A percentile compares a stretch with the other conserved stretches of the same genome.
Evolutionary conservation across 2,329 filamentous ascomycete species (phyloP).

Genomic region (Boeremia lycopersici): DNA sequence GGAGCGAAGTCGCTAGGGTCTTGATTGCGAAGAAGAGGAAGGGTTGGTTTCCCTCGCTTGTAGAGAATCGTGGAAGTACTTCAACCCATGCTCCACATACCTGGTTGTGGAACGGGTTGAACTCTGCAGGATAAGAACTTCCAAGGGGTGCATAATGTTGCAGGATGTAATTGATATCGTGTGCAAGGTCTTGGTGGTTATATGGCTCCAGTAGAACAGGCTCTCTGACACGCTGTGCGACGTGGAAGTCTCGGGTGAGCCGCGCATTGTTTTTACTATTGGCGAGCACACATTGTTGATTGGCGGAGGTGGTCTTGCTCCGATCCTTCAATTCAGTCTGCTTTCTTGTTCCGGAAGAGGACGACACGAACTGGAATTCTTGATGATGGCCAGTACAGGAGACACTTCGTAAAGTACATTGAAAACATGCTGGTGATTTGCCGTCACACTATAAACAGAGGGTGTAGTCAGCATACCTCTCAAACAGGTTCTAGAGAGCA

Average conservation of each 20-base stretch:
- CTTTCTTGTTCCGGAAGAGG: background rate
- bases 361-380: background rate
- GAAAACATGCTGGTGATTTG: background rate
- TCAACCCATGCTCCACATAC: constrained; percentile 1
- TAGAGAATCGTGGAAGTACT: background rate
- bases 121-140: background rate
- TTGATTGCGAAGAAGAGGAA: background rate
- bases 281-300: background rate
- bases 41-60: background rate
- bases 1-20: background rate
- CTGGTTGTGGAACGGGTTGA: background rate
- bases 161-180: background rate
- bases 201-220: background rate
- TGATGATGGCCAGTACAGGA: background rate
- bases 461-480: background rate
- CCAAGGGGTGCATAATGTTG: background rate
- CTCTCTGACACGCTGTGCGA: background rate
- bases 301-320: background rate
- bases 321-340: background rate
- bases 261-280: background rate
- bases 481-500: background rate
- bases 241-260: background rate
- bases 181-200: background rate
- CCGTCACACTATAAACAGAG: background rate
- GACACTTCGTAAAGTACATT: background rate